phyloP scores from a whole-genome alignment of 495 filamentous ascomycete species.

The Tuber borchii region DNA sequence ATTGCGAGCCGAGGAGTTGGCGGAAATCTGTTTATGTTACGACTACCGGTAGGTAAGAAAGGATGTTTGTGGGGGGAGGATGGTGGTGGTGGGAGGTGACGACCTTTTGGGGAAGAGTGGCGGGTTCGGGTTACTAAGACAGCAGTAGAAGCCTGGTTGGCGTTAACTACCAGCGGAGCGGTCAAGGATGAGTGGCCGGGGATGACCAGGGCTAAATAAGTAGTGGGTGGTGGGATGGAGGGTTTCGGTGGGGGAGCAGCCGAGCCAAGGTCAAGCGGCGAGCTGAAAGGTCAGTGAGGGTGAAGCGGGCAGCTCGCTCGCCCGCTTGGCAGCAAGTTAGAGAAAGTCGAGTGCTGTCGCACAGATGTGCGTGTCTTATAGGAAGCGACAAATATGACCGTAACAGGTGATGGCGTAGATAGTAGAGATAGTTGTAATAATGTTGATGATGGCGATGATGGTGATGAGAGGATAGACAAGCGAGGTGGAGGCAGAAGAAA shows the following conservation, averaged over 20 bases:
- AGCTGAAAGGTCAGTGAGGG: slow-evolving; percentile 28
- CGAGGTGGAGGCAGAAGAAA: slow-evolving; percentile 14
- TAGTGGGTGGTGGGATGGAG: slow-evolving; percentile 11
- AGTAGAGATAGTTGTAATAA: slow-evolving; percentile 16
- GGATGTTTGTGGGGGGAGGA: slow-evolving; percentile 6
- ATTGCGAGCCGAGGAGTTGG: slow-evolving; percentile 9
- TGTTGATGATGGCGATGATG: slow-evolving; percentile 13
- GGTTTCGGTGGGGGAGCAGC: slow-evolving; percentile 11
- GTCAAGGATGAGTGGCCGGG: slow-evolving; percentile 24
- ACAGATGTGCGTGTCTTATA: slow-evolving; percentile 34
- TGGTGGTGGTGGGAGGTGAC: not conserved
- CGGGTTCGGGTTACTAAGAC: slow-evolving; percentile 25
- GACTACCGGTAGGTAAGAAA: slow-evolving; percentile 10
- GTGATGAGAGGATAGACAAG: slow-evolving; percentile 7
- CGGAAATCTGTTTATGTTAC: not conserved
- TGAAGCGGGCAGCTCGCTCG: slow-evolving; percentile 29
- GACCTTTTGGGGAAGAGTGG: slow-evolving; percentile 23
- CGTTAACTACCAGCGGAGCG: slow-evolving; percentile 33
- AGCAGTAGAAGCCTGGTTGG: slow-evolving; percentile 34
- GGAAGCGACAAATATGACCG: slow-evolving; percentile 15
- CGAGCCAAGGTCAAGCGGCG: slow-evolving; percentile 12
- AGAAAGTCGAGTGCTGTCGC: slow-evolving; percentile 21
- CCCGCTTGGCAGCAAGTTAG: slow-evolving; percentile 18
- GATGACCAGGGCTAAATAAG: slow-evolving; percentile 19
- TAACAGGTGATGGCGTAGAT: slow-evolving; percentile 15